These are phyloP conservation scores for Cryphonectria nitschkei DNA, from an alignment of 2,329 filamentous ascomycete genomes.

Conservation along the genomic window DNA sequence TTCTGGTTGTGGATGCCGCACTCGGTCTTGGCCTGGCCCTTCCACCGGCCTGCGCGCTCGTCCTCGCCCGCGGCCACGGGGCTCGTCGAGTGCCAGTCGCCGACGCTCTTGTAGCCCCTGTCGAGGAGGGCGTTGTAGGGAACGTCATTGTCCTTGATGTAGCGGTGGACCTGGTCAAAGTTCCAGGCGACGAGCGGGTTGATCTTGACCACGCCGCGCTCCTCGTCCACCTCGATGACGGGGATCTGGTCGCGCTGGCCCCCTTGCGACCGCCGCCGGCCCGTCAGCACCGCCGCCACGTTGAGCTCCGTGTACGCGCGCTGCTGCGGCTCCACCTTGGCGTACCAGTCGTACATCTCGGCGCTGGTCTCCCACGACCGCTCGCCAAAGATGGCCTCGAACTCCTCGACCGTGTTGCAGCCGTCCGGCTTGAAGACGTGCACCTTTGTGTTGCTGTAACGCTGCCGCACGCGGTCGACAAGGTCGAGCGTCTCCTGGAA, in stretches of 20 bases:
- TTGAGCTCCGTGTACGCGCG: slow-evolving; percentile 86
- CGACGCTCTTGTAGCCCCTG: slow-evolving; percentile 95
- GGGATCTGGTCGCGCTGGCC: slow-evolving; percentile 88
- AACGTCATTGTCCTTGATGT: slow-evolving; percentile 83
- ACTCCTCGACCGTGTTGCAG: slow-evolving; percentile 72
- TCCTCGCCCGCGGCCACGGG: slow-evolving; percentile 91
- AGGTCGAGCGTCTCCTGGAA: slow-evolving; percentile 77
- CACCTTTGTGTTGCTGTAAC: slow-evolving; percentile 78
- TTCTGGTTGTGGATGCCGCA: slow-evolving; percentile 99
- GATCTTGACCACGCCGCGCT: slow-evolving; percentile 91
- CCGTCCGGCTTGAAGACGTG: slow-evolving; percentile 90
- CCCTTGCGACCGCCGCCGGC: slow-evolving; percentile 88
- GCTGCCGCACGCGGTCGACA: slow-evolving; percentile 72
- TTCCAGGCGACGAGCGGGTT: slow-evolving; percentile 95
- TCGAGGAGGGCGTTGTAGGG: slow-evolving; percentile 94
- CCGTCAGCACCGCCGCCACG: slow-evolving; percentile 89
- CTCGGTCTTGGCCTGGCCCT: slow-evolving; percentile 93
- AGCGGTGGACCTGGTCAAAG: slow-evolving; percentile 86
- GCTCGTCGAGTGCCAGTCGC: slow-evolving; percentile 96
- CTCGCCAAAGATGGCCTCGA: slow-evolving; percentile 80
- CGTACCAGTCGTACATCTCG: slow-evolving; percentile 93
- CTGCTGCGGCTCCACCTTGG: slow-evolving; percentile 96
- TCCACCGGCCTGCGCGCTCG: slow-evolving; percentile 95
- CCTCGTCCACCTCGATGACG: slow-evolving; percentile 87
- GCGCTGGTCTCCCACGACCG: slow-evolving; percentile 82